These are phyloP conservation scores for Endothia cerciana DNA, from an alignment of 2,329 filamentous ascomycete species.

Conservation along the genomic window DNA sequence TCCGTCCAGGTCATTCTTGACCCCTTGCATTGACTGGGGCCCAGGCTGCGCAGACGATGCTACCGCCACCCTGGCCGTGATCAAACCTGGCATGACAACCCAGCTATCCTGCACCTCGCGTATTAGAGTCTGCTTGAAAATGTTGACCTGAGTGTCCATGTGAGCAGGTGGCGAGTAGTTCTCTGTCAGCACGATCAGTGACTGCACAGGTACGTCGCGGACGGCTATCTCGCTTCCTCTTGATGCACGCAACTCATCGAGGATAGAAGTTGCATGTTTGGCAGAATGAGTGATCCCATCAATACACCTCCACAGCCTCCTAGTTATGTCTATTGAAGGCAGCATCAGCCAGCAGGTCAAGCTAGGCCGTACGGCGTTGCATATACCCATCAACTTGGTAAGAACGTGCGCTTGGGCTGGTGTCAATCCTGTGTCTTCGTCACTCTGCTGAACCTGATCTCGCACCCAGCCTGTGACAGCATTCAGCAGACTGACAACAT, in stretches of 20 bases:
- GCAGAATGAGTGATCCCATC: slow-evolving; percentile 11
- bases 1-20: slow-evolving; percentile 32
- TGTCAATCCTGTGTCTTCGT: slow-evolving; percentile 22
- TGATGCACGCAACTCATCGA: neutral
- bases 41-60: slow-evolving; percentile 36
- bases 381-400: slow-evolving; percentile 17
- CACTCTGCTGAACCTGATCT: slow-evolving; percentile 14
- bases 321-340: slow-evolving; percentile 2
- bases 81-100: slow-evolving; percentile 39
- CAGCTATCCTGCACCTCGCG: slow-evolving; percentile 52
- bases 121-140: slow-evolving; percentile 48
- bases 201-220: slow-evolving; percentile 4
- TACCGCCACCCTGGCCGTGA: slow-evolving; percentile 45
- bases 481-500: slow-evolving; percentile 40
- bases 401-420: slow-evolving; percentile 35
- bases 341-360: slow-evolving; percentile 24
- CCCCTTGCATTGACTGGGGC: slow-evolving; percentile 44
- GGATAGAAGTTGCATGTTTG: slow-evolving; percentile 12
- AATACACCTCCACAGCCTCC: slow-evolving; percentile 14
- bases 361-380: slow-evolving; percentile 22
- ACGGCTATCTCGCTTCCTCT: slow-evolving; percentile 7
- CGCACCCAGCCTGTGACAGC: slow-evolving; percentile 34
- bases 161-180: slow-evolving; percentile 2
- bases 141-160: slow-evolving; percentile 40
- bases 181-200: slow-evolving; percentile 15